Percentiles rank a stretch among this genome's conserved stretches.
phyloP scores from a whole-genome alignment of 169 alveolate species.

The Eimeria sp. region DNA sequence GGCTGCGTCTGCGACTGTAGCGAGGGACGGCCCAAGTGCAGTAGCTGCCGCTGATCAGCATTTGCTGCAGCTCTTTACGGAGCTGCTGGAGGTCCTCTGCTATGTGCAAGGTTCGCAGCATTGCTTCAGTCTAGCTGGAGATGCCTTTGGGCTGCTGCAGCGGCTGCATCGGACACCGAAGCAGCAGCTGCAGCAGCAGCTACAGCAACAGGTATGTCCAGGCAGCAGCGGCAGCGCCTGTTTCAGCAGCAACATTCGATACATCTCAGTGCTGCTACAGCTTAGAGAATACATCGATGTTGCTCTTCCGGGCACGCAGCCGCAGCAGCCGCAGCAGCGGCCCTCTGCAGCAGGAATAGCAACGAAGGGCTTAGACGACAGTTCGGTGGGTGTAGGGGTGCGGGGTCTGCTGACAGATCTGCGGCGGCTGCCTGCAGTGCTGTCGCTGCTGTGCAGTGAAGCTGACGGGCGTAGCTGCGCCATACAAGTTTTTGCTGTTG shows the following conservation, averaged over 20 bases:
- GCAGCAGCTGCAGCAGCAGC: slow-evolving; percentile 36
- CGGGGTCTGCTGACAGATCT: slow-evolving; percentile 67
- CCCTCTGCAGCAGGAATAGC: not conserved
- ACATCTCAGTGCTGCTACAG: slow-evolving; percentile 57
- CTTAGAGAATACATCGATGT: slow-evolving; percentile 60
- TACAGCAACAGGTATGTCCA: slow-evolving; percentile 39
- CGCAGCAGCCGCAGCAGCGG: not conserved
- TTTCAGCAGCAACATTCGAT: slow-evolving; percentile 65
- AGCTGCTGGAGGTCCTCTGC: slow-evolving; percentile 63
- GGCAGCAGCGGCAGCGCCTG: slow-evolving; percentile 76
- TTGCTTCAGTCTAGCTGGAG: slow-evolving; percentile 76
- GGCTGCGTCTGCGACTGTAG: slow-evolving; percentile 34
- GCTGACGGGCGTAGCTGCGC: slow-evolving; percentile 72
- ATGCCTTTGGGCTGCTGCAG: slow-evolving; percentile 57
- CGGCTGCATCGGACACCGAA: slow-evolving; percentile 43
- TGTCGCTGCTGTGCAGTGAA: slow-evolving; percentile 58
- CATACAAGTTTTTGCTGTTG: slow-evolving; percentile 45
- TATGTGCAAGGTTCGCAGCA: slow-evolving; percentile 27
- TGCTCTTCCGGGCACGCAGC: slow-evolving; percentile 58
- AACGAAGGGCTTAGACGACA: not conserved
- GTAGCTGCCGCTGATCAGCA: not conserved
- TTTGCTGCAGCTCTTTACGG: slow-evolving; percentile 9
- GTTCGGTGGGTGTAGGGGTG: not conserved
- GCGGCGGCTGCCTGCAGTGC: slow-evolving; percentile 44
- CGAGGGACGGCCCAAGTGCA: not conserved